A percentile compares a stretch with the other conserved stretches of the same genome.
phyloP scores from a whole-genome alignment of 768 basidiomycete genomes.

The Paxillus involutus region DNA sequence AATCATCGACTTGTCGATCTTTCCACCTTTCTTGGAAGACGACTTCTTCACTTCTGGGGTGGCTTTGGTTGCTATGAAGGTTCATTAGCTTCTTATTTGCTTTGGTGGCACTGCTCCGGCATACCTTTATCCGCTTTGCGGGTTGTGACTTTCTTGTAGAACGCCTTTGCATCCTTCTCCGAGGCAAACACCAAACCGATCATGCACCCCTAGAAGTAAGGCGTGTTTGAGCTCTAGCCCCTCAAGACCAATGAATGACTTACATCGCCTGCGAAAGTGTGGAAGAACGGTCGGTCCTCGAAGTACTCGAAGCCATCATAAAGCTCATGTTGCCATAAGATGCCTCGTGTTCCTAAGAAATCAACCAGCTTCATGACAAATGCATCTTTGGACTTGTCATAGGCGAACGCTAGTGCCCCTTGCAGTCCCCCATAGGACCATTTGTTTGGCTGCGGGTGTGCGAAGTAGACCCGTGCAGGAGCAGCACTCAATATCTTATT shows the following conservation, averaged over 20 bases:
- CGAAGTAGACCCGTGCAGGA: constrained; percentile 87
- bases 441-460: constrained; percentile 67
- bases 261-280: constrained; percentile 91
- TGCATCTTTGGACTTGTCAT: constrained; percentile 55
- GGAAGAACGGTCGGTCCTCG: constrained; percentile 87
- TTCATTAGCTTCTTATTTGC: constrained; percentile 4
- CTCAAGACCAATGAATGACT: constrained; percentile 34
- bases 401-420: constrained; percentile 76
- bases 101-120: constrained; percentile 11
- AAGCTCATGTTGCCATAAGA: constrained; percentile 92
- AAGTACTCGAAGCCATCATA: constrained; percentile 80
- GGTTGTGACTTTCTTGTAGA: constrained; percentile 80
- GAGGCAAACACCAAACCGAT: constrained; percentile 89
- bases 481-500: constrained; percentile 85
- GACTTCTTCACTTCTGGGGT: constrained; percentile 52
- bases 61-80: constrained; percentile 41
- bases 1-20: constrained; percentile 92
- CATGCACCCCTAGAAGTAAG: constrained; percentile 69
- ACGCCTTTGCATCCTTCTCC: constrained; percentile 78
- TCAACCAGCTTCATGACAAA: constrained; percentile 81
- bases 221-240: background rate
- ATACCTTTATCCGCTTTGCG: constrained; percentile 63
- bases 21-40: constrained; percentile 54
- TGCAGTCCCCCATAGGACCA: constrained; percentile 91
- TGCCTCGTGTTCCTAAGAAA: constrained; percentile 76